phyloP scores from a whole-genome alignment of 2,329 filamentous ascomycete species.

The Chaetomium sp. region DNA sequence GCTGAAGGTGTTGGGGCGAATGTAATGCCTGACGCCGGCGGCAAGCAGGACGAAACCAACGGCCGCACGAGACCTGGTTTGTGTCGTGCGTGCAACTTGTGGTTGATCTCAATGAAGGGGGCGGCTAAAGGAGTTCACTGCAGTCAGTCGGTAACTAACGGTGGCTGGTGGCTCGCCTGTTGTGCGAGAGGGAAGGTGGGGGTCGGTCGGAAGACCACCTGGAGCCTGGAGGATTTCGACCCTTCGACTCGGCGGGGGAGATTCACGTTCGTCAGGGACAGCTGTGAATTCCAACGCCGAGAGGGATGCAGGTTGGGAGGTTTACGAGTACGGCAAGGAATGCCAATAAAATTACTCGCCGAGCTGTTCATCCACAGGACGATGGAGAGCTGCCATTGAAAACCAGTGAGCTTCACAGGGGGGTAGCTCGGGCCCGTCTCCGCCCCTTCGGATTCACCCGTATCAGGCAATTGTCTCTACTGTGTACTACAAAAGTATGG shows the following conservation, averaged over 20 bases:
- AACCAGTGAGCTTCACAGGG: conserved; percentile 1
- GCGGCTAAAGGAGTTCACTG: conserved; percentile 23
- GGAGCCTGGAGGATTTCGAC: background rate
- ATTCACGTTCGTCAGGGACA: conserved; percentile 1
- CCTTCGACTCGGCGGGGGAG: conserved; percentile 9
- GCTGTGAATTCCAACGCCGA: conserved; percentile 11
- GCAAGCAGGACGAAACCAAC: conserved; percentile 21
- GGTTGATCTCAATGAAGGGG: conserved; percentile 9
- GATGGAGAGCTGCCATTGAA: background rate
- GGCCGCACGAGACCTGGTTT: conserved; percentile 11
- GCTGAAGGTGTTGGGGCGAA: conserved; percentile 2
- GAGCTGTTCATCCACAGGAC: background rate
- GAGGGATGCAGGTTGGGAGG: conserved; percentile 14
- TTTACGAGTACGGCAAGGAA: conserved; percentile 11
- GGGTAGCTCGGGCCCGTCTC: background rate
- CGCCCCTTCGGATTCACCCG: conserved; percentile 6
- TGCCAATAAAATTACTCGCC: conserved; percentile 17
- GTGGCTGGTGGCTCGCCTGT: conserved; percentile 21
- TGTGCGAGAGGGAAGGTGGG: conserved; percentile 22
- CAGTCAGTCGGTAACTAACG: background rate
- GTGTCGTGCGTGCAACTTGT: conserved; percentile 13
- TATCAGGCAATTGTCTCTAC: conserved; percentile 22
- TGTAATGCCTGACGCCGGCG: conserved; percentile 17
- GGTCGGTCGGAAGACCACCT: conserved; percentile 10
- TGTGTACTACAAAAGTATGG: background rate